These are phyloP conservation scores for Eutrema heterophyllum DNA, from an alignment of 345 rosid genomes.

Conservation along the genomic window DNA sequence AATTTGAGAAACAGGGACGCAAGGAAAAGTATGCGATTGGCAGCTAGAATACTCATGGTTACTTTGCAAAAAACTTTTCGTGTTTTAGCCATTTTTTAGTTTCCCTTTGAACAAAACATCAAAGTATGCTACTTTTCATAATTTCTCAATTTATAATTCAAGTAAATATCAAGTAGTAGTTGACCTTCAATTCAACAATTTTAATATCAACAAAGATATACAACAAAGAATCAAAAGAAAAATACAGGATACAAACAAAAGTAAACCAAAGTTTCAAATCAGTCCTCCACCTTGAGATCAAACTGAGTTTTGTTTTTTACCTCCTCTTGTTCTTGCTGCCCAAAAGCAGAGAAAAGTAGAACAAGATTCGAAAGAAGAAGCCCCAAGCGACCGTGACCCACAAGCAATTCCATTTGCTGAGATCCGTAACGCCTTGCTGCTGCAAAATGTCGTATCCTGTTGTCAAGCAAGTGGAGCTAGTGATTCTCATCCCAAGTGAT, in stretches of 20 bases:
- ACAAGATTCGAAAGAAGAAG: slow-evolving; percentile 35
- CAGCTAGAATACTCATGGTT: background rate
- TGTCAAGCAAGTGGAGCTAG: slow-evolving; percentile 35
- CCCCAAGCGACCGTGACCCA: slow-evolving; percentile 44
- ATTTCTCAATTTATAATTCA: background rate
- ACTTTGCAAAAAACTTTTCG: background rate
- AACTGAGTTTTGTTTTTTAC: background rate
- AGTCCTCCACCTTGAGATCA: background rate
- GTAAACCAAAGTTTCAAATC: background rate
- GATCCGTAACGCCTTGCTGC: slow-evolving; percentile 34
- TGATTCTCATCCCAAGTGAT: slow-evolving; percentile 35
- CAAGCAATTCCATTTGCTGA: slow-evolving; percentile 38
- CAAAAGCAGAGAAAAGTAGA: slow-evolving; percentile 36
- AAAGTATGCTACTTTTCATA: background rate
- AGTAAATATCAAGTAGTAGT: background rate
- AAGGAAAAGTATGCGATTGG: no score
- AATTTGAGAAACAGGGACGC: background rate
- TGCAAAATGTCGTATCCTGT: slow-evolving; percentile 36
- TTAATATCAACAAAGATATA: slow-evolving; percentile 3
- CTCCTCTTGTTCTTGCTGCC: slow-evolving; percentile 45
- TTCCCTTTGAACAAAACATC: background rate
- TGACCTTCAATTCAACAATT: slow-evolving; percentile 8
- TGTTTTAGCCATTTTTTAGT: background rate
- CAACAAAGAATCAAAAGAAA: slow-evolving; percentile 14
- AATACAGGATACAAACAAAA: background rate